Base-by-base conservation (phyloP, 2,329 filamentous ascomycete species). In the Aspergillus arachidicola region DNA sequence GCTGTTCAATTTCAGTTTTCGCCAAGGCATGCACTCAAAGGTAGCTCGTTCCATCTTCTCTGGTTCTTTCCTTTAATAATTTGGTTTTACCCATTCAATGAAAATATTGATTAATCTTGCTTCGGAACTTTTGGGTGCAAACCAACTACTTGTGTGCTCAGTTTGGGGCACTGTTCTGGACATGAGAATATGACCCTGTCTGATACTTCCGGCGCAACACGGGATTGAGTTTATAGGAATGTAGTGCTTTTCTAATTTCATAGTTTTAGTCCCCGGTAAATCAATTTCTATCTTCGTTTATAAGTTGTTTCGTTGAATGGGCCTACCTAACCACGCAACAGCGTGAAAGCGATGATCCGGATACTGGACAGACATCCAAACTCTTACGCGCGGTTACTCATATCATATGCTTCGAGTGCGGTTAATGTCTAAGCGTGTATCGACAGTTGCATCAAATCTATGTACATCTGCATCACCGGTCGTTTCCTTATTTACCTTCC, bases 31-130 rank as follows among this genome's bases (percentile, higher is more conserved):
- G 43, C 56, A 34, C 45, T 14, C 7, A 48, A 28, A 28, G 45
- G 26, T 30, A 30, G 26, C 32, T 16, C 21, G 16, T 51, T 10
- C 48, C 14, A 30, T 32, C 6, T 21, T 34, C 48, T 12, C 16
- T 34, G 19, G 21, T 51, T 32, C 45, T 19, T 12, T 23, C 21
- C 45, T 9, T 51, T 28, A n/a, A 38, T 28, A 11, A 28, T 21
- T 36, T 30, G 50, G 34, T 36, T 46, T 53, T 46, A 59, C 23
- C 32, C 34, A 6, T 64, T 64, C 48, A 51, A 32, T 32, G 60
- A 48, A 59, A 41, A 57, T 64, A 62, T 62, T 64, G 45, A 46
- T 46, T 41, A 64, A 57, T 62, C n/a, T 41, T 57, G 53, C 56
- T 56, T 59, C 30, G 16, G 48, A 11, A 4, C 28, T 12, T 51